phyloP scores from a whole-genome alignment of 257 asterid genomes.

The Buddleja alternifolia region DNA sequence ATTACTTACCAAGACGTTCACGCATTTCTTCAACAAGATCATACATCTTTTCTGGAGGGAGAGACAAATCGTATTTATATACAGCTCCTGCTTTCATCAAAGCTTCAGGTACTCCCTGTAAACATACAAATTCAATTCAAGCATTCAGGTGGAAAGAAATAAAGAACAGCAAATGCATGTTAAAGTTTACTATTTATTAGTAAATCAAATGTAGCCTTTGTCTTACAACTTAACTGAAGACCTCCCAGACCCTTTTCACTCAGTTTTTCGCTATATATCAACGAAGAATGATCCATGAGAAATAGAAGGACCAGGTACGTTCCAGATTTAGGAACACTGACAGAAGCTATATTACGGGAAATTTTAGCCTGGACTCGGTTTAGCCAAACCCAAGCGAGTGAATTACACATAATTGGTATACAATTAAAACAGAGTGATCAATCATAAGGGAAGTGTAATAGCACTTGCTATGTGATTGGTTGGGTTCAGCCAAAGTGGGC shows the following conservation, averaged over 20 bases:
- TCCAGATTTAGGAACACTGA: conserved; percentile 9
- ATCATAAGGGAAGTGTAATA: too few species aligned
- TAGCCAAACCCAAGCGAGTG: too few species aligned
- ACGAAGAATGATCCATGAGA: background rate
- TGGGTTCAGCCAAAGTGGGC: background rate
- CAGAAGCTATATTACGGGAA: conserved; percentile 6
- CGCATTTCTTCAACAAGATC: conserved; percentile 91
- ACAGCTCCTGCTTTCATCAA: conserved; percentile 94
- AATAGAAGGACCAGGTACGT: background rate
- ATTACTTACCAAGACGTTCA: conserved; percentile 66
- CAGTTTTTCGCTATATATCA: background rate
- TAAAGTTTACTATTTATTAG: conserved; percentile 1
- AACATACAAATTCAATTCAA: conserved; percentile 29
- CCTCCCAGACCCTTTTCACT: background rate
- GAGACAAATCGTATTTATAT: conserved; percentile 88
- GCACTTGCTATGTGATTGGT: too few species aligned
- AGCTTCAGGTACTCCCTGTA: conserved; percentile 95
- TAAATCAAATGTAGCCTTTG: background rate
- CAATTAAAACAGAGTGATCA: too few species aligned
- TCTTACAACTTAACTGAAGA: conserved; percentile 13
- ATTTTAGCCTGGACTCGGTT: too few species aligned
- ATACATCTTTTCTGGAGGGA: conserved; percentile 85
- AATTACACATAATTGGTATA: too few species aligned
- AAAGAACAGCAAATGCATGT: background rate
- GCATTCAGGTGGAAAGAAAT: background rate